Percentiles rank a stretch among this genome's conserved stretches.
phyloP scores from a whole-genome alignment of 306 rosid species.

The Hippophae rhamnoides region DNA sequence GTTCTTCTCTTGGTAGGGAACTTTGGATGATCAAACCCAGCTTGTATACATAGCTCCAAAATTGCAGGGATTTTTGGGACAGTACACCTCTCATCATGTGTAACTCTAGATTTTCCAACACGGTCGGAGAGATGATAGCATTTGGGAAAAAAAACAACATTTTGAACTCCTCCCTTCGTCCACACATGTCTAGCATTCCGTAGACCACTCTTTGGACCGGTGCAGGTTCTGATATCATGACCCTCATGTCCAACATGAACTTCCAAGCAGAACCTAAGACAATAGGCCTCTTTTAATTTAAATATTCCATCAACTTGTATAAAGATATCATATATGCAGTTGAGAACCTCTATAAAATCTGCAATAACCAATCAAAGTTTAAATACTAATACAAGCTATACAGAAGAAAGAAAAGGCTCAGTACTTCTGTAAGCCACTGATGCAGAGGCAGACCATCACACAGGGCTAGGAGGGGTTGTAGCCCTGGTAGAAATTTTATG shows the following conservation, averaged over 20 bases:
- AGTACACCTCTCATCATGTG: slow-evolving; percentile 49
- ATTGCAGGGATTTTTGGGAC: slow-evolving; percentile 65
- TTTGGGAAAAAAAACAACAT: slow-evolving; percentile 52
- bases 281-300: background rate
- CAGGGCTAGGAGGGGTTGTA: too few relatives aligned
- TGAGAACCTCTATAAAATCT: slow-evolving; percentile 1
- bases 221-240: slow-evolving; percentile 75
- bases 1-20: slow-evolving; percentile 66
- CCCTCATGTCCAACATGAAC: slow-evolving; percentile 65
- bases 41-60: slow-evolving; percentile 75
- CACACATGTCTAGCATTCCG: slow-evolving; percentile 59
- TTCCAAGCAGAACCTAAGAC: slow-evolving; percentile 50
- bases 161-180: slow-evolving; percentile 58
- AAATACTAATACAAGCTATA: background rate
- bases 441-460: too few relatives aligned
- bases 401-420: background rate
- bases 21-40: slow-evolving; percentile 56
- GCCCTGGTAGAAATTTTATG: too few relatives aligned
- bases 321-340: slow-evolving; percentile 9
- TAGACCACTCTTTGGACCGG: slow-evolving; percentile 47
- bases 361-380: background rate
- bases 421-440: background rate
- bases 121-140: slow-evolving; percentile 79
- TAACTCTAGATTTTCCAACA: slow-evolving; percentile 75
- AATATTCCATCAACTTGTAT: background rate